phyloP scores from a whole-genome alignment of 805 yeast species.

The Wickerhamiella kurtzmanii region DNA sequence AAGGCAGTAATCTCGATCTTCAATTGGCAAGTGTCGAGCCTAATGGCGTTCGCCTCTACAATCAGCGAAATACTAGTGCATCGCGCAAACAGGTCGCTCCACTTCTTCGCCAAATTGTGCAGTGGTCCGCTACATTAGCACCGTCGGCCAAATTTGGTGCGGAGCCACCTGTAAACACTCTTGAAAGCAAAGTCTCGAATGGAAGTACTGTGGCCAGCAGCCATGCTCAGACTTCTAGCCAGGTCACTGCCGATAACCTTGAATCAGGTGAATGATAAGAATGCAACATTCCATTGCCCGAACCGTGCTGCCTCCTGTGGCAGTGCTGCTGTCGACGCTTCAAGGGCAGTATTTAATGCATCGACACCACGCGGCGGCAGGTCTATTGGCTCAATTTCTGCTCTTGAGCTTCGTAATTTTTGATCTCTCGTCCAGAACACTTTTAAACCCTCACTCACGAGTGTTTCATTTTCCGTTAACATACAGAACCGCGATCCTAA shows the following conservation, averaged over 20 bases:
- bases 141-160: background rate
- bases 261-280: conserved; percentile 10
- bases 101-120: conserved; percentile 21
- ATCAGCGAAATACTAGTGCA: conserved; percentile 45
- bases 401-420: conserved; percentile 23
- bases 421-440: conserved; percentile 31
- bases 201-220: background rate
- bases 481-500: conserved; percentile 25
- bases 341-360: conserved; percentile 24
- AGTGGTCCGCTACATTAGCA: background rate
- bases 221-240: background rate
- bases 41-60: conserved; percentile 21
- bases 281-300: conserved; percentile 24
- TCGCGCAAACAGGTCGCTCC: conserved; percentile 88
- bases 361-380: conserved; percentile 25
- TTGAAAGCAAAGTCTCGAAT: too few relatives aligned
- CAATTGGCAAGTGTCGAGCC: conserved; percentile 8
- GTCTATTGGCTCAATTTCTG: conserved; percentile 31
- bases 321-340: conserved; percentile 21
- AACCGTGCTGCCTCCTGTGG: conserved; percentile 25
- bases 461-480: conserved; percentile 8
- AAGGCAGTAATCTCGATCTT: conserved; percentile 6
- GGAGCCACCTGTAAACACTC: too few relatives aligned
- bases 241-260: too few relatives aligned
- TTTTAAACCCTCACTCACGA: conserved; percentile 29